These are phyloP conservation scores for Ephemerocybe angulata DNA, from an alignment of 768 basidiomycete genomes.

Conservation along the genomic window DNA sequence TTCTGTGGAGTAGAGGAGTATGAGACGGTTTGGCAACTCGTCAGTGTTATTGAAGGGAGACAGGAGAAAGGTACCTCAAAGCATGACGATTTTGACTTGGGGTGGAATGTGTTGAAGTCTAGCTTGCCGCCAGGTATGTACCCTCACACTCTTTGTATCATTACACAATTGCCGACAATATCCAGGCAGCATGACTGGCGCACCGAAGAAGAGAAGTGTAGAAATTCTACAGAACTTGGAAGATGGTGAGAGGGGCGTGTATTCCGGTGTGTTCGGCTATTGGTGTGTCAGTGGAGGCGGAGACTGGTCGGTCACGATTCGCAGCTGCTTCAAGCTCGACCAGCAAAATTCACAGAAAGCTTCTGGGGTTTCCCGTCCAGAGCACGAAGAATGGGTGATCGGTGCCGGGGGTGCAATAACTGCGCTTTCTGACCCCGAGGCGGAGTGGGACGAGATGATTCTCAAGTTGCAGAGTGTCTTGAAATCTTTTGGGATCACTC, in stretches of 20 bases:
- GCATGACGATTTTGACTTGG: slow-evolving; percentile 45
- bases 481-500: slow-evolving; percentile 50
- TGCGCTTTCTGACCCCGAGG: slow-evolving; percentile 78
- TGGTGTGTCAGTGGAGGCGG: slow-evolving; percentile 85
- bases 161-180: background rate
- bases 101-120: slow-evolving; percentile 73
- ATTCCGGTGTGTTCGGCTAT: slow-evolving; percentile 93
- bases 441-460: slow-evolving; percentile 93
- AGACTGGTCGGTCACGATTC: slow-evolving; percentile 93
- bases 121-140: slow-evolving; percentile 82
- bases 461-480: slow-evolving; percentile 82
- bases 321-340: slow-evolving; percentile 82
- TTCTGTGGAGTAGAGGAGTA: slow-evolving; percentile 90
- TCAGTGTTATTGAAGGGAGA: slow-evolving; percentile 76
- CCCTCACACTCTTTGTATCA: background rate
- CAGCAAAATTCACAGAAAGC: slow-evolving; percentile 19
- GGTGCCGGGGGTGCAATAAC: slow-evolving; percentile 98
- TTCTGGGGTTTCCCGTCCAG: slow-evolving; percentile 1
- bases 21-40: slow-evolving; percentile 92
- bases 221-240: slow-evolving; percentile 85
- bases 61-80: slow-evolving; percentile 20
- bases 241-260: slow-evolving; percentile 65
- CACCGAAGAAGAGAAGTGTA: slow-evolving; percentile 91
- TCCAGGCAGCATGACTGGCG: slow-evolving; percentile 94
- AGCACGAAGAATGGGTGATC: slow-evolving; percentile 64